These are phyloP conservation scores for Epichloe glyceriae DNA, from an alignment of 2,329 filamentous ascomycete species.

Conservation along the genomic window DNA sequence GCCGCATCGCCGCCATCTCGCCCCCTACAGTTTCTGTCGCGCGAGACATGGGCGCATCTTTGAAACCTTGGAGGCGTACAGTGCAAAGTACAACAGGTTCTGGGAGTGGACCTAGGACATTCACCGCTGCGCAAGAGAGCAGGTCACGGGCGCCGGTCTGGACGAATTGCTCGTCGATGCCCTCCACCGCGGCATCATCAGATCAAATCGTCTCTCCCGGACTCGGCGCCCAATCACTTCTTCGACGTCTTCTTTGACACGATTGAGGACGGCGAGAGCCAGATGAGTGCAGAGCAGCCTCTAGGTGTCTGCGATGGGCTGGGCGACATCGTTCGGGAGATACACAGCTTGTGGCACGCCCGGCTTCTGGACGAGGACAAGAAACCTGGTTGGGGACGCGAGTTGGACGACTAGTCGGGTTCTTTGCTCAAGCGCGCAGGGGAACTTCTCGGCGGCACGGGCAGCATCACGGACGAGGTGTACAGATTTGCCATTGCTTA, in stretches of 20 bases:
- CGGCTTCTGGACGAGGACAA: conserved; percentile 1
- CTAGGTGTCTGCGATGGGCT: conserved; percentile 3
- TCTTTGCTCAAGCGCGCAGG: conserved; percentile 2
- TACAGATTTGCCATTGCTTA: conserved; percentile 7
- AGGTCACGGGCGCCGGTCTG: conserved; percentile 6
- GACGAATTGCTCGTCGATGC: conserved; percentile 4
- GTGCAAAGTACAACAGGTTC: not conserved
- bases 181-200: not conserved
- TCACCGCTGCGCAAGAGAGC: conserved; percentile 1
- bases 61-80: conserved; percentile 4
- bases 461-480: conserved; percentile 2
- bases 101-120: conserved; percentile 8
- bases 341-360: conserved; percentile 5
- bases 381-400: conserved; percentile 5
- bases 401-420: conserved; percentile 4
- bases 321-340: not conserved
- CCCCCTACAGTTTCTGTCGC: conserved; percentile 7
- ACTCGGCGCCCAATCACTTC: not conserved
- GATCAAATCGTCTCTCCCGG: not conserved
- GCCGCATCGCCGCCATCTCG: conserved; percentile 5
- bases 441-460: conserved; percentile 1
- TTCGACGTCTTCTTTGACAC: conserved; percentile 4
- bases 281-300: not conserved
- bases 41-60: conserved; percentile 6
- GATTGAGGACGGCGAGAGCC: conserved; percentile 1